Percentiles rank a stretch among this genome's conserved stretches.
These are phyloP conservation scores for Fusarium stilboides DNA, from an alignment of 2,329 filamentous ascomycete genomes.

Conservation along the genomic window DNA sequence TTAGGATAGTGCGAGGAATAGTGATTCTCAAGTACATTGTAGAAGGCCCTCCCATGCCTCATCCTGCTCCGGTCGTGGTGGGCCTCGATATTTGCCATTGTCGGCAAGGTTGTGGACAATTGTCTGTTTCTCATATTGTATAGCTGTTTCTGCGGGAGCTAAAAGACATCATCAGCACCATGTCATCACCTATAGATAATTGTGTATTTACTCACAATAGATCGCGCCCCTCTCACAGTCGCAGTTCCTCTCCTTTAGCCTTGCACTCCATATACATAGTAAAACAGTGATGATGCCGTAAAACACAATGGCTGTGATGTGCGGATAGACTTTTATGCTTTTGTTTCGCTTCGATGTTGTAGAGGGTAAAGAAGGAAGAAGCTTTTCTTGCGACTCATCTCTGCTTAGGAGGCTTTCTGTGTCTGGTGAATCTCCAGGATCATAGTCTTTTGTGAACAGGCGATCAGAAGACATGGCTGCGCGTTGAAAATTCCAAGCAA, in stretches of 20 bases:
- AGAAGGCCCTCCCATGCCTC: constrained; percentile 13
- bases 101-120: constrained; percentile 14
- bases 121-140: constrained; percentile 3
- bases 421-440: background rate
- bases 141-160: constrained; percentile 3
- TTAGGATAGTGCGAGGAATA: no score
- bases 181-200: background rate
- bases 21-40: background rate
- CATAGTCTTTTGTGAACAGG: background rate
- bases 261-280: background rate
- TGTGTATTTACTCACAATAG: background rate
- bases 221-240: background rate
- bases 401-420: constrained; percentile 5
- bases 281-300: background rate
- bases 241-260: background rate
- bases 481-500: background rate
- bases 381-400: constrained; percentile 1
- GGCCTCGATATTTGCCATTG: constrained; percentile 10
- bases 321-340: background rate
- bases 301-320: background rate
- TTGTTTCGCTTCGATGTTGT: background rate
- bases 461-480: background rate
- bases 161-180: background rate
- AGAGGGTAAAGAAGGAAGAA: no score
- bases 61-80: constrained; percentile 19